Evolutionary conservation across 2,329 filamentous ascomycete genomes (phyloP).

Genomic region (Sporothrix phasma): DNA sequence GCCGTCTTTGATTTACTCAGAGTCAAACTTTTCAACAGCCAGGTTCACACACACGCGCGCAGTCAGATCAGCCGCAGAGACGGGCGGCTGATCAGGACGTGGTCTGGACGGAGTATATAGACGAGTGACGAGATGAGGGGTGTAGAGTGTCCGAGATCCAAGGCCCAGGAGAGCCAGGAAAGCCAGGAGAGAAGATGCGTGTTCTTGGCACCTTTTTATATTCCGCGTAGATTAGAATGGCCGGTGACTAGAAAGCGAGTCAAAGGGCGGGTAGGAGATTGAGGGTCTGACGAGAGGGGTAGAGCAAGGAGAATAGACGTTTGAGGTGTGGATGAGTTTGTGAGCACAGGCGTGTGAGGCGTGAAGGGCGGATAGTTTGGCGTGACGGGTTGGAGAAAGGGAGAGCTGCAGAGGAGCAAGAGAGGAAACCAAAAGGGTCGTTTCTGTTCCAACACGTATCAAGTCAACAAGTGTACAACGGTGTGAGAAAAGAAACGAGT

Average conservation of each 20-base stretch:
- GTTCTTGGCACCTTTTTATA: background rate
- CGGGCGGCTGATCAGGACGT: background rate
- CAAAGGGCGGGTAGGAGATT: constrained; percentile 1
- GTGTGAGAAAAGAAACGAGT: background rate
- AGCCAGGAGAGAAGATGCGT: no score
- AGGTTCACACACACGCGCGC: background rate
- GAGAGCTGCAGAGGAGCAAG: no score
- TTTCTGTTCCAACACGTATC: no score
- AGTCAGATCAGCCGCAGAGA: background rate
- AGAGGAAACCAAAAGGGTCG: no score
- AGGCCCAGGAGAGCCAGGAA: background rate
- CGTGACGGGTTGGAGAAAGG: no score
- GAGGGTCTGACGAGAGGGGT: background rate
- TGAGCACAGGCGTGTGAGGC: background rate
- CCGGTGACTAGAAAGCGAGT: background rate
- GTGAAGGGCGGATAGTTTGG: no score
- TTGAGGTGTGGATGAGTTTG: background rate
- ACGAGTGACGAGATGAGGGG: background rate
- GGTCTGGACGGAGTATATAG: background rate
- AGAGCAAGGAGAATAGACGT: background rate
- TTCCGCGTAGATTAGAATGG: constrained; percentile 3
- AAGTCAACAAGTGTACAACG: background rate
- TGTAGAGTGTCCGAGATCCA: background rate
- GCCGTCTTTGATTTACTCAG: background rate
- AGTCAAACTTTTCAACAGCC: background rate